Conservation (phyloP, 225 moss, liverwort and hornwort genomes). For the Thuidium tamariscinum region DNA sequence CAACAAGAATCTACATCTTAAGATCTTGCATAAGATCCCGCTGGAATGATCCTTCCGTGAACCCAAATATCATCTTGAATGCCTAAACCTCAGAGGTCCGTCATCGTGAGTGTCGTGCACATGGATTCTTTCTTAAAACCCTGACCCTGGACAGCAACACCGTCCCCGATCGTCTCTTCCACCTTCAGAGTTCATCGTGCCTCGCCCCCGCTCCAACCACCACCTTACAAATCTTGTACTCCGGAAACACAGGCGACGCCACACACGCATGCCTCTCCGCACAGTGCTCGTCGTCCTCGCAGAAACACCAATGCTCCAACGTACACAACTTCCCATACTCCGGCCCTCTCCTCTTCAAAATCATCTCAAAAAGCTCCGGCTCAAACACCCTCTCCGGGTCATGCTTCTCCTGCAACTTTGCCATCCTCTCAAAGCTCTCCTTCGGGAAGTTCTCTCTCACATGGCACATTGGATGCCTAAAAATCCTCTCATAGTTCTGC, state of each 20-base stretch:
- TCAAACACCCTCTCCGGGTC: slow-evolving; percentile 30
- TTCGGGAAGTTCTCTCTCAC: slow-evolving; percentile 13
- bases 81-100: not conserved
- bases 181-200: not conserved
- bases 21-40: too few species aligned
- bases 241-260: slow-evolving; percentile 9
- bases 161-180: not conserved
- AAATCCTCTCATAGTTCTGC: slow-evolving; percentile 23
- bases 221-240: slow-evolving; percentile 29
- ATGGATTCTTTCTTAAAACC: not conserved
- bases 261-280: slow-evolving; percentile 4
- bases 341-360: slow-evolving; percentile 6
- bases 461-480: slow-evolving; percentile 24
- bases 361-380: slow-evolving; percentile 7
- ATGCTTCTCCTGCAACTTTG: not conserved
- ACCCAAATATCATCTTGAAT: not conserved
- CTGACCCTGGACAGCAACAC: not conserved
- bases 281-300: slow-evolving; percentile 33
- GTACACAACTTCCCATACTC: slow-evolving; percentile 1
- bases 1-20: not conserved
- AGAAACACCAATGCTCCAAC: slow-evolving; percentile 16
- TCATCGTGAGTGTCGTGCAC: not conserved
- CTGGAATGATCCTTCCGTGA: not conserved
- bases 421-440: not conserved
- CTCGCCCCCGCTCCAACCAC: not conserved